Evolutionary conservation across 257 asterid species (phyloP), one percentile per base, ranked within the genome.

Genomic region (Gentiana straminea): DNA sequence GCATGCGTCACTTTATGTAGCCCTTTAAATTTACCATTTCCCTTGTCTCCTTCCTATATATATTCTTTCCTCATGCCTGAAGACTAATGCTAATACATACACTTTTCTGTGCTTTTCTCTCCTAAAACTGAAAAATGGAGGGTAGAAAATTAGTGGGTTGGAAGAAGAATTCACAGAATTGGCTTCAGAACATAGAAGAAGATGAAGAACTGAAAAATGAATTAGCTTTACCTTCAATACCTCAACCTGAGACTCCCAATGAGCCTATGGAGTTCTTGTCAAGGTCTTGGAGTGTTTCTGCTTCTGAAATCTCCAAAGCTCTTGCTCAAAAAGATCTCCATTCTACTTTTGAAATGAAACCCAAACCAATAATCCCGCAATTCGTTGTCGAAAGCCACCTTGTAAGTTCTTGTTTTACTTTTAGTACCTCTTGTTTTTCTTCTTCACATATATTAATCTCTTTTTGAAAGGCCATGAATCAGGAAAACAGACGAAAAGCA

Each of bases 231-330:
- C 77, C 90, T 3, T 76, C 75, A 35, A 71, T 87, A 6, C 86
- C 86, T 66, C 90, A 84, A 60, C 97, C 95, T 51, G 79, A 85
- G 43, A 88, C 95, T 7, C 97, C 97, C 0, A 67, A 64, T 15
- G 95, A 88, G 75, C 91, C 97, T 0, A 77, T 88, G 84, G 97
- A 83, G 54, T 88, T 88, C 76, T 57, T 88, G 69, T 81, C 97
- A 6, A 83, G 95, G 52, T 88, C 97, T 37, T 88, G 97, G 95
- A 88, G 81, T 33, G 78, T 79, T 51, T 84, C 97, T 38, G 95
- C 94, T 32, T 50, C 75, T 36, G 89, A 88, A 76, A 71, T 84
- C 35, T 76, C 95, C 2, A 81, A 73, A 76, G 89, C 85, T 45
- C 79, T 87, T 53, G 79, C 82, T 36, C 64, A 54, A 13, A 82